Percentiles rank a stretch among this genome's conserved stretches.
Conservation (phyloP, 306 rosid species). For the Cucumis hystrix region DNA sequence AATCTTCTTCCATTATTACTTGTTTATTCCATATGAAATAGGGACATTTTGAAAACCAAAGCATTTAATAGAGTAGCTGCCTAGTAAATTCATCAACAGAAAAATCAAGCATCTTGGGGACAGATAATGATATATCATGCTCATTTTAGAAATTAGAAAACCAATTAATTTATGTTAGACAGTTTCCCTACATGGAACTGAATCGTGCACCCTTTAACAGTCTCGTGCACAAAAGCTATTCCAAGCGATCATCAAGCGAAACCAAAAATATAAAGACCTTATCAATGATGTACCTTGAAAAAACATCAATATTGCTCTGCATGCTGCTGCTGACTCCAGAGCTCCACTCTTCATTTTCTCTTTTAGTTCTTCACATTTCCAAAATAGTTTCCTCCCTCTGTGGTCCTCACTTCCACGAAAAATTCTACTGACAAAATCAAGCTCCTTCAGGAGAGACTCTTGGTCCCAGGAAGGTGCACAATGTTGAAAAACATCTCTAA, state of each 20-base stretch:
- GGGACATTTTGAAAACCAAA: neutral
- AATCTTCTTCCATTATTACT: neutral
- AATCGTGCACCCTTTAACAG: neutral
- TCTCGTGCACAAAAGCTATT: neutral
- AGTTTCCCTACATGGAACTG: neutral
- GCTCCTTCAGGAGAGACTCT: slow-evolving; percentile 74
- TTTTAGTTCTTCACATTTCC: slow-evolving; percentile 81
- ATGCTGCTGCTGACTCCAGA: slow-evolving; percentile 52
- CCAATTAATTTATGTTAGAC: neutral
- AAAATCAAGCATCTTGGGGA: neutral
- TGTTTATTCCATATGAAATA: neutral
- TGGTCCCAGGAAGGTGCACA: slow-evolving; percentile 92
- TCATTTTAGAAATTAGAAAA: neutral
- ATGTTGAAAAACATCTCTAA: slow-evolving; percentile 93
- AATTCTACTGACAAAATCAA: slow-evolving; percentile 88
- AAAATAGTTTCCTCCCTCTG: slow-evolving; percentile 65
- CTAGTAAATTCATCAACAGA: neutral
- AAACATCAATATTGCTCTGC: slow-evolving; percentile 66
- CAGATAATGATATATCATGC: neutral
- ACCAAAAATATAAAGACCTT: neutral
- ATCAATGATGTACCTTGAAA: slow-evolving; percentile 54
- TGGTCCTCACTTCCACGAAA: slow-evolving; percentile 79
- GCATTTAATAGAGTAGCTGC: neutral
- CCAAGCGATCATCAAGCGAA: neutral
- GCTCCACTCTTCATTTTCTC: slow-evolving; percentile 53